These are phyloP conservation scores for Aurinia saxatilis DNA, from an alignment of 345 rosid species.

Conservation along the genomic window DNA sequence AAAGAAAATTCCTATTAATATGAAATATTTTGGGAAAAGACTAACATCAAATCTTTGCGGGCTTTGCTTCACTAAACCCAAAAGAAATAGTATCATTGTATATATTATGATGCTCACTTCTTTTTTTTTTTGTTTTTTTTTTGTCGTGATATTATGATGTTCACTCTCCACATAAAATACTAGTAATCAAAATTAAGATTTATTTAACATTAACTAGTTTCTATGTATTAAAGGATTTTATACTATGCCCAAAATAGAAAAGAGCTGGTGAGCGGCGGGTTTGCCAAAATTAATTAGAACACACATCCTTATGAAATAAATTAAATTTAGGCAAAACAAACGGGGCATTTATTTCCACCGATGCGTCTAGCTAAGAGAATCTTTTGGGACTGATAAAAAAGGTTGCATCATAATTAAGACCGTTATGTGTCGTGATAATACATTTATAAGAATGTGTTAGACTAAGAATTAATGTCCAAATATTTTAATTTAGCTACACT, in stretches of 20 bases:
- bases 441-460: slow-evolving; percentile 6
- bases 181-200: too few species aligned
- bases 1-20: too few species aligned
- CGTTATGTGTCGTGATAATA: slow-evolving; percentile 20
- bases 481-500: slow-evolving; percentile 2
- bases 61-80: too few species aligned
- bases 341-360: slow-evolving; percentile 7
- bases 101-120: too few species aligned
- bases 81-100: too few species aligned
- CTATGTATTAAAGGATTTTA: background rate
- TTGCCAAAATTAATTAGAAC: slow-evolving; percentile 16
- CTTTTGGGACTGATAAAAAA: slow-evolving; percentile 23
- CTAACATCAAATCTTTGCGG: too few species aligned
- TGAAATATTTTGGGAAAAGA: too few species aligned
- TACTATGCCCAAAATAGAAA: slow-evolving; percentile 4
- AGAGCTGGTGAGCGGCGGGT: background rate
- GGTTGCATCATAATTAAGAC: slow-evolving; percentile 13
- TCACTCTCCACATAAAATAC: too few species aligned
- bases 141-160: too few species aligned
- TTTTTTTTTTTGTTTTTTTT: too few species aligned
- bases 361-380: slow-evolving; percentile 8
- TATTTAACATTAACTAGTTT: background rate
- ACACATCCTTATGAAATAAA: slow-evolving; percentile 21
- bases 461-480: background rate
- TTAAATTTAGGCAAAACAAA: background rate